phyloP scores from a whole-genome alignment of 805 yeast genomes.

The Nematodospora valgi region DNA sequence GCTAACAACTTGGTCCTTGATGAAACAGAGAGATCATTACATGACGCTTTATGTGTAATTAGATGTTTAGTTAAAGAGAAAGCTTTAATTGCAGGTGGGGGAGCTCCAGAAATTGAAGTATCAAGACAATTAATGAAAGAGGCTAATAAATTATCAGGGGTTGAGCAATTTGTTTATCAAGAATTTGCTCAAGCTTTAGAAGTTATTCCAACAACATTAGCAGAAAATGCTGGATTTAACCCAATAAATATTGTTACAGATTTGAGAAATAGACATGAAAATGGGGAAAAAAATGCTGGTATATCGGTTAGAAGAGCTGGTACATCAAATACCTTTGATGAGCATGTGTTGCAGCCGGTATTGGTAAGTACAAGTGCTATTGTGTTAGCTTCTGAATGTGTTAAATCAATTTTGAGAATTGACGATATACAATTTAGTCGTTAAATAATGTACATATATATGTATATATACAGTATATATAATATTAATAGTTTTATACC shows the following conservation, averaged over 20 bases:
- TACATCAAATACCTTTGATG: constrained; percentile 85
- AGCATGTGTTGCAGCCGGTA: constrained; percentile 95
- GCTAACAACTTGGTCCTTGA: constrained; percentile 88
- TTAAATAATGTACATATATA: constrained; percentile 7
- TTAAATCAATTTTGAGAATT: constrained; percentile 90
- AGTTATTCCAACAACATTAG: constrained; percentile 88
- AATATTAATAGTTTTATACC: constrained; percentile 18
- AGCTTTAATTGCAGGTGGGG: constrained; percentile 96
- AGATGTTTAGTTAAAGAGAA: constrained; percentile 84
- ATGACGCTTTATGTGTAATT: constrained; percentile 94
- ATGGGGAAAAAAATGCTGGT: constrained; percentile 92
- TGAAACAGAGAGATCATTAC: constrained; percentile 95
- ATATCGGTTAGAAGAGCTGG: constrained; percentile 93
- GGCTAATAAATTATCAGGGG: constrained; percentile 71
- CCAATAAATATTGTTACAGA: constrained; percentile 91
- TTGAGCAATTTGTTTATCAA: constrained; percentile 85
- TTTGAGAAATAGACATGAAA: constrained; percentile 83
- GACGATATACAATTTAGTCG: constrained; percentile 91
- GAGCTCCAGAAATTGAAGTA: constrained; percentile 94
- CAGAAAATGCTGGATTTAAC: constrained; percentile 93
- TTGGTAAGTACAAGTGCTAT: constrained; percentile 93
- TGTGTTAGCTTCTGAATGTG: constrained; percentile 93
- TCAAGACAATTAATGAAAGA: constrained; percentile 72
- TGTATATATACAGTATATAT: constrained; percentile 1
- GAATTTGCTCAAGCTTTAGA: constrained; percentile 92